Evolutionary conservation across 164 flowering plant genomes (phyloP).

Genomic region (Santalum album): DNA sequence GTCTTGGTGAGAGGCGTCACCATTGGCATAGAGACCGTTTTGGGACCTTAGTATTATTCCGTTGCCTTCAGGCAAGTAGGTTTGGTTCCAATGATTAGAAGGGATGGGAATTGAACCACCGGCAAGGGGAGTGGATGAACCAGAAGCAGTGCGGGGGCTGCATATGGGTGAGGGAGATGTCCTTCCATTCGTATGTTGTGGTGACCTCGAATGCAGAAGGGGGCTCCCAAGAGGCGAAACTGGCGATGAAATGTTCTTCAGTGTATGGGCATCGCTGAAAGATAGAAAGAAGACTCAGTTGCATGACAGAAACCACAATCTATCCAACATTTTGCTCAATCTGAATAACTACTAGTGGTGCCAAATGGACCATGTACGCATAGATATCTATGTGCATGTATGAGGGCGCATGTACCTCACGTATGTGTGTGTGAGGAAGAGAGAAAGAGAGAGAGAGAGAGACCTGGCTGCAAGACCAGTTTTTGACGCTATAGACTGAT

Average conservation of each 20-base stretch:
- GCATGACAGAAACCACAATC: too few species aligned
- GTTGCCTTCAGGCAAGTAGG: conserved; percentile 13
- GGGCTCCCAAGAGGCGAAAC: conserved; percentile 35
- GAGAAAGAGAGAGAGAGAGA: conserved; percentile 12
- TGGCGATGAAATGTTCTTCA: conserved; percentile 31
- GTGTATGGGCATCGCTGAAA: conserved; percentile 19
- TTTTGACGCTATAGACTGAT: conserved; percentile 32
- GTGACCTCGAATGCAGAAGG: conserved; percentile 24
- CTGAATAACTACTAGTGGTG: too few species aligned
- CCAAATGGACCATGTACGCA: too few species aligned
- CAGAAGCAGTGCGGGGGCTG: conserved; percentile 30
- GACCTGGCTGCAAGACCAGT: conserved; percentile 35
- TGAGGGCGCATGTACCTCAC: too few species aligned
- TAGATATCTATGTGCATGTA: too few species aligned
- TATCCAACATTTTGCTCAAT: too few species aligned
- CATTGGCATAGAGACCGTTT: conserved; percentile 10
- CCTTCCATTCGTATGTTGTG: conserved; percentile 22
- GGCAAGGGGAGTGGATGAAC: conserved; percentile 33
- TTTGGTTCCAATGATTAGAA: conserved; percentile 10
- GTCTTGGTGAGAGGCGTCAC: conserved; percentile 11
- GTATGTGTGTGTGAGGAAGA: too few species aligned
- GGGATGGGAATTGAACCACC: conserved; percentile 29
- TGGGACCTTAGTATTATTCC: conserved; percentile 10
- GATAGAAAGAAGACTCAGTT: too few species aligned
- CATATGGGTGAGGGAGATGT: conserved; percentile 35